Base-by-base conservation (phyloP, 2,329 filamentous ascomycete species). In the Claviceps arundinis region DNA sequence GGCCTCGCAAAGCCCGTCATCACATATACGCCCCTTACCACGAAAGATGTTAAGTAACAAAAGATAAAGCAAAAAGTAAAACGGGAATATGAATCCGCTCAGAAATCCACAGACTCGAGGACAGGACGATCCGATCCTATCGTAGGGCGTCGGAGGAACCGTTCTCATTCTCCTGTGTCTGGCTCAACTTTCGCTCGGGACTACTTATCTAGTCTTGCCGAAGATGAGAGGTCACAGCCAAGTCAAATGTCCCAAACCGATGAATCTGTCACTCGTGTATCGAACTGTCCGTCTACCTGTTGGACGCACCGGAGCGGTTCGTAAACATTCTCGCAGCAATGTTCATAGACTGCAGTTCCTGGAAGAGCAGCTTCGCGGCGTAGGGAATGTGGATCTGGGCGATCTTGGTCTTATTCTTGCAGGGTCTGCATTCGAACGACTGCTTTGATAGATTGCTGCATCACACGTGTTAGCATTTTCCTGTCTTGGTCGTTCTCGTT, bases 341-440 rank as follows among this genome's bases (percentile, higher is more conserved):
- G 69, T 97, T 97, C 93, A 98, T 98, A 48, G 89, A 85, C 65
- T 90, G 88, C 60, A 98, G 74, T 73, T 98, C 93, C 74, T 98
- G 93, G 84, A 98, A 98, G 49, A 98, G 81, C 48, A 98, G 77
- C 74, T 98, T 98, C 55, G 93, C 93, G 2, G 93, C 93, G 66
- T 98, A 98, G 0, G 93, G 93, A 58, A 98, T 95, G 67, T 97
- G 89, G 52, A 98, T 86, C 70, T 98, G 93, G 5, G 91, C 93
- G 68, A 98, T 97, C 73, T 88, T 89, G 57, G 91, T 96, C 80
- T 97, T 97, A 77, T 98, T 98, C 75, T 94, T 93, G 80, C 93
- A 98, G 37, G 93, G 89, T 52, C 93, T 82, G 70, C 93, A 98
- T 70, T 97, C 91, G 66, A 97, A 97, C 30, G 89, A 88, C 64